These are phyloP conservation scores for Candida broadrunensis DNA, from an alignment of 805 yeast genomes.

Conservation along the genomic window DNA sequence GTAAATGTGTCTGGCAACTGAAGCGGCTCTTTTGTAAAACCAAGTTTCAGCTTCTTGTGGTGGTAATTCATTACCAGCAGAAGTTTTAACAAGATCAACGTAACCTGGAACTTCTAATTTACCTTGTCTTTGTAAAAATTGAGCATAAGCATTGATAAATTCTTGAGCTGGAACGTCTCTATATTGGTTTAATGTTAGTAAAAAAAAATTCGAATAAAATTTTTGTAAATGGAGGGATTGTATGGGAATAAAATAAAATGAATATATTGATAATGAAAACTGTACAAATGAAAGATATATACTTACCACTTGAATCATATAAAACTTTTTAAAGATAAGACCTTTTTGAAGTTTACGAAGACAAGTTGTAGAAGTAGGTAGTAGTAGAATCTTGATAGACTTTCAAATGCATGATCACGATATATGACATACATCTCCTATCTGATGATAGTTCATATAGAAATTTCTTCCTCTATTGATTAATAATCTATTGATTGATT, in stretches of 20 bases:
- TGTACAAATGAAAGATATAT: not conserved
- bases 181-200: constrained; percentile 31
- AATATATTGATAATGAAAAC: not conserved
- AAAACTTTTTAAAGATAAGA: not conserved
- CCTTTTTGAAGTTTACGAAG: not conserved
- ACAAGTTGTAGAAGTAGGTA: not conserved
- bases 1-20: constrained; percentile 99
- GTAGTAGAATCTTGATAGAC: too few species aligned
- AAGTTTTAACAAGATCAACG: constrained; percentile 99
- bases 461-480: too few species aligned
- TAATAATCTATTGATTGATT: too few species aligned
- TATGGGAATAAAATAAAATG: too few species aligned
- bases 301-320: not conserved
- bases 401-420: too few species aligned
- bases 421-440: too few species aligned
- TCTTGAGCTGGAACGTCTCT: constrained; percentile 99
- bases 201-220: not conserved
- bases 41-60: constrained; percentile 99
- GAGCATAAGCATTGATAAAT: constrained; percentile 99
- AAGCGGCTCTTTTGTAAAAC: constrained; percentile 99
- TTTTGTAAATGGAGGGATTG: too few species aligned
- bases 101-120: constrained; percentile 99
- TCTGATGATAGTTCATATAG: too few species aligned
- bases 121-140: constrained; percentile 99
- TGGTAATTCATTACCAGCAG: constrained; percentile 98